Base-by-base conservation (phyloP, 192 early-diverging fungal genomes). In the Coemansia sp. region DNA sequence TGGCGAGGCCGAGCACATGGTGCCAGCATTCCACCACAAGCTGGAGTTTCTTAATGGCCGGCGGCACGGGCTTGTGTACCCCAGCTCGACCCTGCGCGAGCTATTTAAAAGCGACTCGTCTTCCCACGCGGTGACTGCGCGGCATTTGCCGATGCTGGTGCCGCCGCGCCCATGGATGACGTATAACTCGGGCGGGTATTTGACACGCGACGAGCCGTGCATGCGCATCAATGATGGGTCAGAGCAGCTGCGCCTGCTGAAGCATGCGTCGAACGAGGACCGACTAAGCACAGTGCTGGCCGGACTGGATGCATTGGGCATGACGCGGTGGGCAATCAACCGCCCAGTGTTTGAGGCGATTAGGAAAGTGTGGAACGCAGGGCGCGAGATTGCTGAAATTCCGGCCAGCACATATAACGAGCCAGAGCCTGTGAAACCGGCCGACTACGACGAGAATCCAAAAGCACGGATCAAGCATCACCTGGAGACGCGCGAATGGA, bases 131-230 rank as follows among this genome's bases (percentile, higher is more conserved):
- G 69, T 94, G 13, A 85, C 86, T 43, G 89, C 94, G 1, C 86
- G 89, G 27, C 74, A 89, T n/a, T 77, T 98, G 19, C 96, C 96
- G 22, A 98, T 98, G 96, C 66, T 98, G 22, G 89, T 98, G 11
- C 87, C 86, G 26, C 96, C 96, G 54, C 87, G 87, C 0, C 93
- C 94, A 9, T 98, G 96, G 96, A 68, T 97, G 38, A 86, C 89
- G 1, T 90, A 82, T 65, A 88, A 90, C 35, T 83, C 86, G 22
- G 94, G 96, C 37, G 94, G 94, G 22, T 97, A 96, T 70, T 62
- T 96, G 13, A 85, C 83, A n/a, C 81, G 87, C 16, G 74, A 87
- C 37, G 85, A 85, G 45, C 78, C 78, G 3, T 87, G 90, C 66
- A 91, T 97, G 85, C 90, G 95, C 52, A 85, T 90, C 47, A 85